A percentile compares a stretch with the other conserved stretches of the same genome.
Evolutionary conservation across 31 red algal species (phyloP).

Genomic region (Asparagopsis taxiformis): DNA sequence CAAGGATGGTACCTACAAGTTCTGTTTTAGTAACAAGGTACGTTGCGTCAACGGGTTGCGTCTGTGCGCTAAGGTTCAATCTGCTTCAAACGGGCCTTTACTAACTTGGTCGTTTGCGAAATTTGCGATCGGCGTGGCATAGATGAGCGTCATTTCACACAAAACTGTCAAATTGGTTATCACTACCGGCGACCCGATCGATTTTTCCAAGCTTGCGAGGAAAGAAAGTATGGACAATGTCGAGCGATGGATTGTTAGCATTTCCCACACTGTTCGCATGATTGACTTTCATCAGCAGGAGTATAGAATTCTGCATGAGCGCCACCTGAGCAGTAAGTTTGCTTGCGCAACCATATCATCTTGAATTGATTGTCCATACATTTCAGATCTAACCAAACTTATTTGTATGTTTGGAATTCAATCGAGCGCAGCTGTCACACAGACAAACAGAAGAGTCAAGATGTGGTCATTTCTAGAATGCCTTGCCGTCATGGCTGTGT

Average conservation of each 20-base stretch:
- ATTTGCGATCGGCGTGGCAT: too few species aligned
- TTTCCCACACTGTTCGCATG: constrained; percentile 81
- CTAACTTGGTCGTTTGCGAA: too few species aligned
- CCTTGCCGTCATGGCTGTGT: constrained; percentile 68
- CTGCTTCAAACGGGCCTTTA: too few species aligned
- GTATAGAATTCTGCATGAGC: constrained; percentile 77
- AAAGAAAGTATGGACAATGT: constrained; percentile 78
- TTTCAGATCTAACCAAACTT: not conserved
- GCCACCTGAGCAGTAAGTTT: constrained; percentile 64
- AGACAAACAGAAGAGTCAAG: constrained; percentile 71
- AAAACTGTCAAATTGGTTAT: constrained; percentile 78
- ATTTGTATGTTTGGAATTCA: not conserved
- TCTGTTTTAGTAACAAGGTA: constrained; percentile 85
- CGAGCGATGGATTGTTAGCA: constrained; percentile 75
- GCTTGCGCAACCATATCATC: not conserved
- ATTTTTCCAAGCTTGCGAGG: constrained; percentile 74
- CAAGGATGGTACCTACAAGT: constrained; percentile 67
- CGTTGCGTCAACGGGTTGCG: too few species aligned
- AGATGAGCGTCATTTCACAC: constrained; percentile 80
- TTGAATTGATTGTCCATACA: not conserved
- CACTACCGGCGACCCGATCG: constrained; percentile 67
- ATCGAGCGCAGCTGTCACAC: constrained; percentile 42
- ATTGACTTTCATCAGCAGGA: constrained; percentile 87
- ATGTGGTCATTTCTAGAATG: constrained; percentile 83
- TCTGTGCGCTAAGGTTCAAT: too few species aligned